Conservation (phyloP, 176 grass and related monocot species). For the Stipa capillata region DNA sequence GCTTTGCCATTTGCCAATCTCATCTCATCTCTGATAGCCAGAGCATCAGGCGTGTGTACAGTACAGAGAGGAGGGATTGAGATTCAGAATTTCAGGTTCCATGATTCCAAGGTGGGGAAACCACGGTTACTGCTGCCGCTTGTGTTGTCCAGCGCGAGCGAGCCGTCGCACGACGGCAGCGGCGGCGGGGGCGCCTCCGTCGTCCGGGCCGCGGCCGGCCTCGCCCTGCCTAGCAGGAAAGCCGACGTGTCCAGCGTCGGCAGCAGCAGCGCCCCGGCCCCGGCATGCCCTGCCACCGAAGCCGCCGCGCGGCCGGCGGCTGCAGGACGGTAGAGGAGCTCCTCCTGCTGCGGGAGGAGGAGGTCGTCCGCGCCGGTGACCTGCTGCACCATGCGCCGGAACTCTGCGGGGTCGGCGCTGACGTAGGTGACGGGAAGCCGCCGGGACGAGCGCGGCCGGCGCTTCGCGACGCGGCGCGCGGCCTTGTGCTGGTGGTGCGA, state of each 20-base stretch:
- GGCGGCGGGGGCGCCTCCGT: background rate
- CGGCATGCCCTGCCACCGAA: background rate
- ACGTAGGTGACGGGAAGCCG: slow-evolving; percentile 32
- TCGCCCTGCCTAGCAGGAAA: slow-evolving; percentile 8
- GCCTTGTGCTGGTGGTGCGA: background rate
- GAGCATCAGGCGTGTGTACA: no score
- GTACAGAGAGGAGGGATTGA: background rate
- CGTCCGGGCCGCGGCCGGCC: no score
- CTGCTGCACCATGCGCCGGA: slow-evolving; percentile 44
- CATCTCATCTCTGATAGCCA: no score
- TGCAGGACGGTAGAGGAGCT: background rate
- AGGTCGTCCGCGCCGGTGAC: slow-evolving; percentile 33
- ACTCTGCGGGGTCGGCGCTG: slow-evolving; percentile 28
- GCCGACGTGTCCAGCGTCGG: slow-evolving; percentile 48
- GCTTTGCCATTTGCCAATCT: background rate
- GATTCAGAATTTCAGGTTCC: slow-evolving; percentile 8
- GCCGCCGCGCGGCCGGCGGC: background rate
- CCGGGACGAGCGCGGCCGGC: slow-evolving; percentile 33
- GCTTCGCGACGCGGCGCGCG: slow-evolving; percentile 8
- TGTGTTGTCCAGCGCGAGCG: background rate
- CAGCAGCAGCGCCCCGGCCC: background rate
- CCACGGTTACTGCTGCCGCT: background rate
- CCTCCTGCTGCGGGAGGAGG: background rate
- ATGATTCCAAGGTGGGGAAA: slow-evolving; percentile 47
- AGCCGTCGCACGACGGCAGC: background rate